These are phyloP conservation scores for Syncephalis plumigaleata DNA, from an alignment of 371 early-diverging fungal species.

Conservation along the genomic window DNA sequence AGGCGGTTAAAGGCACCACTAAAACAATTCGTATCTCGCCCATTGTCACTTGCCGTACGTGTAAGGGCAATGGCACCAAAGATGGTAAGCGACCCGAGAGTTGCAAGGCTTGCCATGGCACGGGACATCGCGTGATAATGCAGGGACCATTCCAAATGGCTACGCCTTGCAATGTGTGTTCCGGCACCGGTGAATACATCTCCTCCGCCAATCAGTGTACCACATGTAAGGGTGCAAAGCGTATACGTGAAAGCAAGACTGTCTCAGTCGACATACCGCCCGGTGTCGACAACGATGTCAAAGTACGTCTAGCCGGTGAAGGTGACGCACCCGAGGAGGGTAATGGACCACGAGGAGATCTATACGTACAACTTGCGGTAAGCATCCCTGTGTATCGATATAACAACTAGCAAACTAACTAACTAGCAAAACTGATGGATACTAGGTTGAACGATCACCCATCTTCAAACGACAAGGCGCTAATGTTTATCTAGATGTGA, in stretches of 20 bases:
- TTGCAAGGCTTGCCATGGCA: slow-evolving; percentile 66
- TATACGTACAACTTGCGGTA: slow-evolving; percentile 42
- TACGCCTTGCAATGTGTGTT: slow-evolving; percentile 62
- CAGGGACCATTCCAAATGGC: slow-evolving; percentile 16
- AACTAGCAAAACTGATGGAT: too few relatives aligned
- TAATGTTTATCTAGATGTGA: slow-evolving; percentile 51
- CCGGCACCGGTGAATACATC: slow-evolving; percentile 59
- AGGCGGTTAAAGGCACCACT: slow-evolving; percentile 63
- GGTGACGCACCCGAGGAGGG: slow-evolving; percentile 75
- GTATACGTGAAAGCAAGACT: slow-evolving; percentile 44
- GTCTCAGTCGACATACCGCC: slow-evolving; percentile 68
- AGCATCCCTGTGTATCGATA: too few relatives aligned
- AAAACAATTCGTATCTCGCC: slow-evolving; percentile 38
- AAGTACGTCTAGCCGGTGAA: slow-evolving; percentile 53
- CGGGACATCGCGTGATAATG: slow-evolving; percentile 61
- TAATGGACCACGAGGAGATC: slow-evolving; percentile 57
- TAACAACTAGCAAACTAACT: too few relatives aligned
- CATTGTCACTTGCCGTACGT: slow-evolving; percentile 51
- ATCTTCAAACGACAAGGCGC: slow-evolving; percentile 60
- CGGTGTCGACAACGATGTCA: slow-evolving; percentile 56
- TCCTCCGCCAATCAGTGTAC: slow-evolving; percentile 48
- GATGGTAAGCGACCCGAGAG: slow-evolving; percentile 39
- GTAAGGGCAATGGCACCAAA: slow-evolving; percentile 65
- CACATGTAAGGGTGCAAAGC: slow-evolving; percentile 64
- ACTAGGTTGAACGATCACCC: slow-evolving; percentile 40